Evolutionary conservation across 177 flowering plant species (phyloP).

Genomic region (Vitis hybrid): DNA sequence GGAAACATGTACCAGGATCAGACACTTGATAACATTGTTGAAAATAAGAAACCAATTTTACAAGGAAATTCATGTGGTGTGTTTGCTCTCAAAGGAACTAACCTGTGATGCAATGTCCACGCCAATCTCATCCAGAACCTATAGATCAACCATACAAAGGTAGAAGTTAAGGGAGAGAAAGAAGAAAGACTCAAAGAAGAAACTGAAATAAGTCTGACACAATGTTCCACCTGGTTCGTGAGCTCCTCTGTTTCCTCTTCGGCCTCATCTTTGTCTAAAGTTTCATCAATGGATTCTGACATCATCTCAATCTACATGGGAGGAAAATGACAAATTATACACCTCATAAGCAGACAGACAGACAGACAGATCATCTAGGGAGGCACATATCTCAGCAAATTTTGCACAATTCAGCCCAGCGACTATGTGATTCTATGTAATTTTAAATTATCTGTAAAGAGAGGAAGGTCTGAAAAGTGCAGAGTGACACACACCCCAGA

Average conservation of each 20-base stretch:
- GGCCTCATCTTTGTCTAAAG: constrained; percentile 94
- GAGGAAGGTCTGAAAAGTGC: no score
- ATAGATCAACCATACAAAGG: constrained; percentile 10
- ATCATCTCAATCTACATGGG: constrained; percentile 85
- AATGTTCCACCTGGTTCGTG: constrained; percentile 72
- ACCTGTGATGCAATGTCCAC: constrained; percentile 99
- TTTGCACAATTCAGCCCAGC: neutral
- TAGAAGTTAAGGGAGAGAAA: neutral
- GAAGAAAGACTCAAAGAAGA: neutral
- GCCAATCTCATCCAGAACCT: constrained; percentile 98
- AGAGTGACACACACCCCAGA: no score
- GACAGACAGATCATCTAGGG: neutral
- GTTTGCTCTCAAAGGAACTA: constrained; percentile 17
- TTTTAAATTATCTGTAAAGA: no score
- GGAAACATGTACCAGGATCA: constrained; percentile 13
- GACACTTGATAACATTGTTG: neutral
- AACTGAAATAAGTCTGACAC: neutral
- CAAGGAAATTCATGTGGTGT: neutral
- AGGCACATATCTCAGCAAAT: neutral
- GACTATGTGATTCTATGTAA: no score
- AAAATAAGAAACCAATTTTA: neutral
- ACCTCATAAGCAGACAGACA: neutral
- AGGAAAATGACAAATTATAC: neutral
- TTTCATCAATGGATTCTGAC: constrained; percentile 94
- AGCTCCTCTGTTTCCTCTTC: constrained; percentile 98